Evolutionary conservation across 129 eudicot genomes (phyloP).

Genomic region (Arctium minus): DNA sequence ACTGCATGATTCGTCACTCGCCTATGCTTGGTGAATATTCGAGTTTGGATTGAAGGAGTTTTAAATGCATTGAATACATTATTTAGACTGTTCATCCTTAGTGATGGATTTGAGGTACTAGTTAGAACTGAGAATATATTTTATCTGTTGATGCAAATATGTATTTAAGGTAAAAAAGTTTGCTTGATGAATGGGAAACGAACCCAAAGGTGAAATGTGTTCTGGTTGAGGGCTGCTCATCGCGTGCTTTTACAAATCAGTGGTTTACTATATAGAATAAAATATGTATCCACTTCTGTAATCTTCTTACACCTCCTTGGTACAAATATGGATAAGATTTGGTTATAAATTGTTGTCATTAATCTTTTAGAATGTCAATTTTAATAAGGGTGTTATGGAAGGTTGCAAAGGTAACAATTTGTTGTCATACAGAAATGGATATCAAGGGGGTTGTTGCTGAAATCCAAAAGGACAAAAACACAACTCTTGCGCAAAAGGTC

Average conservation of each 20-base stretch:
- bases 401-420: slow-evolving; percentile 46
- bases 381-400: slow-evolving; percentile 12
- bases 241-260: slow-evolving; percentile 60
- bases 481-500: slow-evolving; percentile 95
- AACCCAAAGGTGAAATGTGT: slow-evolving; percentile 88
- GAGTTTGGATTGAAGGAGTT: background rate
- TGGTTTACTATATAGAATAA: background rate
- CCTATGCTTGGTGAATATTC: slow-evolving; percentile 2
- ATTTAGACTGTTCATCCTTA: slow-evolving; percentile 1
- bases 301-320: background rate
- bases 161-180: slow-evolving; percentile 74
- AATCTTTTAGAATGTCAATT: slow-evolving; percentile 7
- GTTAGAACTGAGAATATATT: background rate
- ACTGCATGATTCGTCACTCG: background rate
- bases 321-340: background rate
- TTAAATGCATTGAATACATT: background rate
- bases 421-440: slow-evolving; percentile 94
- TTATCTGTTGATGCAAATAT: slow-evolving; percentile 58
- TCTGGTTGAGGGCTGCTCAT: slow-evolving; percentile 77
- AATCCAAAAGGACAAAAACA: slow-evolving; percentile 85
- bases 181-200: slow-evolving; percentile 86
- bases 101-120: background rate
- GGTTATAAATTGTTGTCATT: background rate
- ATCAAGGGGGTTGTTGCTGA: slow-evolving; percentile 97
- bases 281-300: background rate